Evolutionary conservation across 176 grass and related monocot species (phyloP), one percentile per base, ranked within the genome.

Genomic region (Zea luxurians): DNA sequence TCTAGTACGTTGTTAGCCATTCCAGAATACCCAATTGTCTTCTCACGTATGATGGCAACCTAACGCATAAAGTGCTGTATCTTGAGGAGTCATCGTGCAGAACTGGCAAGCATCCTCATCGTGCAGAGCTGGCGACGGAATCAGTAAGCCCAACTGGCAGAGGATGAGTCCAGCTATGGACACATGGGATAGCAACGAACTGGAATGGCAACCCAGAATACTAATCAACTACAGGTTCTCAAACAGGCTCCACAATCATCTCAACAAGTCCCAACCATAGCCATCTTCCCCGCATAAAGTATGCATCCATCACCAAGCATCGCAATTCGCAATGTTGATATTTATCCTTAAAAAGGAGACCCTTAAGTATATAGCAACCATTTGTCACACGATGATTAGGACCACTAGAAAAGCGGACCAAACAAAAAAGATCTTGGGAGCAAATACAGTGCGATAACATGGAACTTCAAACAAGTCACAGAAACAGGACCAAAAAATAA

Each of bases 41-140:
- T 27, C 27, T 27, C 27, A 27, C 1, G 27, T 27, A 27, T 27
- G 27, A 0, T 27, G 27, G 1, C 27, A 27, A 27, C 27, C 27
- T 27, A 27, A 27, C 27, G 27, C 27, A 27, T 27, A 27, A 0
- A 27, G 27, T 27, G 27, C 27, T 27, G 27, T 27, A 54, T n/a
- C 15, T 17, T 53, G 49, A 53, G 0, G 2, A 10, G 57, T 10
- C 46, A 48, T 10, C 46, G 7, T 48, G 9, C 35, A n/a, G 17
- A 21, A 10, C 35, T 42, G 41, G 41, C 41, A 42, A 42, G 5
- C 4, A 2, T 40, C 41, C 41, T 42, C 53, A 37, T 8, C 10
- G 7, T 10, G 66, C 78, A 48, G 43, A 61, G 78, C 78, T 61
- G 78, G 37, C 52, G 44, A 48, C 6, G 35, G 7, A 44, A 48